Percentiles rank a stretch among this genome's conserved stretches.
These are phyloP conservation scores for Cyclotella choctawhatcheeana DNA, from an alignment of 108 stramenopile species.

Conservation along the genomic window DNA sequence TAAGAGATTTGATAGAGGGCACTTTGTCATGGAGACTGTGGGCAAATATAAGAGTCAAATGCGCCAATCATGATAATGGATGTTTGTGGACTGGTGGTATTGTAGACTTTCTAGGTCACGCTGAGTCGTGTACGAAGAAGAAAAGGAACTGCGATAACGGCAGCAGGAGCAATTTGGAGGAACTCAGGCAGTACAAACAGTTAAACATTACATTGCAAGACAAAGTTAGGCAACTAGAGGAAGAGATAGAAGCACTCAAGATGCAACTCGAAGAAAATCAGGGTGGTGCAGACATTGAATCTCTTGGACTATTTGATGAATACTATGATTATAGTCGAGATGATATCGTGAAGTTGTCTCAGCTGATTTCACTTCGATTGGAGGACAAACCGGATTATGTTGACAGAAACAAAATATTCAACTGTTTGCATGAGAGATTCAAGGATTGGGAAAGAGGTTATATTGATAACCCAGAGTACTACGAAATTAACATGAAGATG, in stretches of 20 bases:
- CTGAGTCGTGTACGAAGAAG: slow-evolving; percentile 1
- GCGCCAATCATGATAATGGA: slow-evolving; percentile 22
- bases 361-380: slow-evolving; percentile 29
- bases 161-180: not conserved
- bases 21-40: slow-evolving; percentile 26
- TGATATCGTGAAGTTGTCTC: slow-evolving; percentile 16
- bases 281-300: slow-evolving; percentile 1
- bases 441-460: slow-evolving; percentile 16
- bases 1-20: not conserved
- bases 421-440: slow-evolving; percentile 20
- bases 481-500: slow-evolving; percentile 34
- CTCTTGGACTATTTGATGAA: not conserved
- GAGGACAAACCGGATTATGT: slow-evolving; percentile 30
- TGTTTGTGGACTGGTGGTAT: slow-evolving; percentile 39
- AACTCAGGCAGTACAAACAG: slow-evolving; percentile 6
- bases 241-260: slow-evolving; percentile 12
- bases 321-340: slow-evolving; percentile 21
- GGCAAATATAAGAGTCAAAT: slow-evolving; percentile 30
- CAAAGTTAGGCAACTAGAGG: not conserved
- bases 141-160: not conserved
- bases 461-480: slow-evolving; percentile 30
- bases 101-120: slow-evolving; percentile 14
- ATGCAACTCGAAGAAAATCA: slow-evolving; percentile 6
- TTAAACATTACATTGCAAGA: not conserved
- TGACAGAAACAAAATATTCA: slow-evolving; percentile 33